phyloP scores from a whole-genome alignment of 495 filamentous ascomycete genomes.

The Polyplosphaeria fusca region DNA sequence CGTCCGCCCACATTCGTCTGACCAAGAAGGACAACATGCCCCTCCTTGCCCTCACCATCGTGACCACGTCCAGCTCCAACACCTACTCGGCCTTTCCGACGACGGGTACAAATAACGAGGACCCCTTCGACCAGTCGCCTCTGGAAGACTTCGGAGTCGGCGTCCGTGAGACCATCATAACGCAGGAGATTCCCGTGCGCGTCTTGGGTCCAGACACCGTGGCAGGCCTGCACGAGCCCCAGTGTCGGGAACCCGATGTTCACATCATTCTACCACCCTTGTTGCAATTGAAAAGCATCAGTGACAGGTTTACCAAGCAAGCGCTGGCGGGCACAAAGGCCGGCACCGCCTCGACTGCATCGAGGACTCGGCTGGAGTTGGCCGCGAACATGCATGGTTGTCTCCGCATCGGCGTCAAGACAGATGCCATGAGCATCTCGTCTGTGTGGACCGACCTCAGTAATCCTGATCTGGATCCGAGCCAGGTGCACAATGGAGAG shows the following conservation, averaged over 20 bases:
- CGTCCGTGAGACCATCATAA: conserved; percentile 80
- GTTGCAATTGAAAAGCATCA: conserved; percentile 80
- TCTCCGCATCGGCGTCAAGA: conserved; percentile 67
- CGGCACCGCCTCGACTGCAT: conserved; percentile 28
- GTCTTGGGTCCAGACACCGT: conserved; percentile 78
- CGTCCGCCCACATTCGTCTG: conserved; percentile 76
- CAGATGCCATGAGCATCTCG: conserved; percentile 76
- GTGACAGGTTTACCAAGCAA: conserved; percentile 88
- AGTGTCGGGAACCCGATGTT: conserved; percentile 86
- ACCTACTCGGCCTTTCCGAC: conserved; percentile 25
- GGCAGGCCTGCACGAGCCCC: conserved; percentile 82
- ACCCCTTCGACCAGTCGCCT: conserved; percentile 10
- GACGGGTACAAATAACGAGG: conserved; percentile 15
- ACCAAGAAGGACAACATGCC: conserved; percentile 88
- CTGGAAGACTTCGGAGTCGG: conserved; percentile 45
- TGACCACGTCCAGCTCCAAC: conserved; percentile 34
- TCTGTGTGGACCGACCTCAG: conserved; percentile 76
- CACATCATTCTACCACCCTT: conserved; percentile 86
- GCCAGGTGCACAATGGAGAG: conserved; percentile 59
- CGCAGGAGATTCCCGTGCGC: conserved; percentile 93
- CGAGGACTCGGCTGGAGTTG: conserved; percentile 67
- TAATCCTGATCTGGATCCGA: conserved; percentile 79
- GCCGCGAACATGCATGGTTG: conserved; percentile 90
- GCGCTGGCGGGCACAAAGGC: conserved; percentile 40
- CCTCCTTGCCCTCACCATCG: conserved; percentile 80